Percentiles rank a stretch among this genome's conserved stretches.
Conservation (phyloP, 805 yeast species). For the Yarrowia hollandica region DNA sequence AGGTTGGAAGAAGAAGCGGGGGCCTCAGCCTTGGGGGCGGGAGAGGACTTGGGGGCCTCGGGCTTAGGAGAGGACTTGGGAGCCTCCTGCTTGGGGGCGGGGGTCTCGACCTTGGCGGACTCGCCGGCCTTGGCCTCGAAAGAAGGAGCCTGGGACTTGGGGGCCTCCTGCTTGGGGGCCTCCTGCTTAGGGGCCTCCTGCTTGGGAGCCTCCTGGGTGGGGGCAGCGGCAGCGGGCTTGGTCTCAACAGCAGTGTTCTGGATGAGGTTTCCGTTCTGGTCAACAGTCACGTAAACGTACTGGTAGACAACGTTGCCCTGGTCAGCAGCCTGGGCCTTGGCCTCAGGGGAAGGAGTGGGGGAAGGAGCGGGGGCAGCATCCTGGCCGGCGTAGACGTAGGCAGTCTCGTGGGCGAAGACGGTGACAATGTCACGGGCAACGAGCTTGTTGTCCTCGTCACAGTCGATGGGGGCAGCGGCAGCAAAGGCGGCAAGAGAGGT, state of each 20-base stretch:
- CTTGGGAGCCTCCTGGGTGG: slow-evolving; percentile 8
- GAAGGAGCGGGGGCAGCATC: slow-evolving; percentile 31
- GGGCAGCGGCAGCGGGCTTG: slow-evolving; percentile 1
- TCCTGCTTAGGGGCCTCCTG: not conserved
- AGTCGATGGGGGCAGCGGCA: slow-evolving; percentile 32
- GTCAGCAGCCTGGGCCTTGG: slow-evolving; percentile 29
- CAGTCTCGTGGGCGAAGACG: slow-evolving; percentile 30
- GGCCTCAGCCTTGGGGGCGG: slow-evolving; percentile 17
- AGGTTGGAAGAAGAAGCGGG: slow-evolving; percentile 10
- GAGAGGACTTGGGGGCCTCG: not conserved
- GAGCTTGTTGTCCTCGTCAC: slow-evolving; percentile 25
- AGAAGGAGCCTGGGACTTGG: not conserved
- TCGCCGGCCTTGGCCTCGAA: not conserved
- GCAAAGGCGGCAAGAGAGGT: slow-evolving; percentile 33
- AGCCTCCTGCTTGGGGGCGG: slow-evolving; percentile 1
- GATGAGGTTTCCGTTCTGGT: slow-evolving; percentile 44
- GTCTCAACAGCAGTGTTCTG: slow-evolving; percentile 31
- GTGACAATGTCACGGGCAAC: slow-evolving; percentile 22
- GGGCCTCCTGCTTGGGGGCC: slow-evolving; percentile 5
- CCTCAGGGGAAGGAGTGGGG: slow-evolving; percentile 28
- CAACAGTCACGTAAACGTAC: slow-evolving; percentile 49
- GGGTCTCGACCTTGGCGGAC: not conserved
- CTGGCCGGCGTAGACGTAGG: slow-evolving; percentile 23
- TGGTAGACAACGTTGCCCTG: slow-evolving; percentile 38
- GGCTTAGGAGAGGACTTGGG: not conserved